Evolutionary conservation across 805 yeast species (phyloP), one percentile per base, ranked within the genome.

Genomic region (Teunomyces barrocoloradensis): DNA sequence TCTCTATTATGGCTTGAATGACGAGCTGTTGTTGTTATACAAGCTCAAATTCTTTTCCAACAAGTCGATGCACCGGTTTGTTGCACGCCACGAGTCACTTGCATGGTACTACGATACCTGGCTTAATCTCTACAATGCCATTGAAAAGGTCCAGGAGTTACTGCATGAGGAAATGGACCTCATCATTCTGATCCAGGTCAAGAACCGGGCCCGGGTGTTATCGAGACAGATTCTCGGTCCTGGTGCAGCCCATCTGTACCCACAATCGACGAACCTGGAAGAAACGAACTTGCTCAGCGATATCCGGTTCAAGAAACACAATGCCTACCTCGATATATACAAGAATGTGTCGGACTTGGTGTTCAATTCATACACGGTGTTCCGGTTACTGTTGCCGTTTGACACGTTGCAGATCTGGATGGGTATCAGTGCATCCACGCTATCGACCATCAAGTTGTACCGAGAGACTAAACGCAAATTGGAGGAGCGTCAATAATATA

Each of bases 51-150:
- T 80, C 2, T 61, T 78, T 29, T 57, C 70, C 34, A 32, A 42
- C 20, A 32, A 47, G 23, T 34, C 42, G 18, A 45, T 57, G 42
- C 69, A 69, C 43, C 48, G 58, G 11, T 53, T 77, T 43, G 81
- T 79, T 4, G 63, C 67, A 3, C 73, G 74, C 56, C 89, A 86
- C 60, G 89, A 83, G 62, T 71, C 82, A 2, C 66, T 78, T 33
- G 81, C 88, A 0, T 85, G 92, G 91, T 82, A 82, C 66, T 74
- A 74, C 46, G 87, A 82, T 57, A 80, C 87, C 15, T 53, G 85
- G 48, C 61, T 83, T 12, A 81, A 81, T 0, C 60, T 84, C 43
- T 78, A 80, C 59, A 75, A 75, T 47, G 78, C 81, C 18, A 73
- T 75, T 58, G 65, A 61, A 13, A 69, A 71, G 45, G 64, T 80